Percentiles rank a stretch among this genome's conserved stretches.
Evolutionary conservation across 257 asterid genomes (phyloP).

Genomic region (Eustoma russellianum): DNA sequence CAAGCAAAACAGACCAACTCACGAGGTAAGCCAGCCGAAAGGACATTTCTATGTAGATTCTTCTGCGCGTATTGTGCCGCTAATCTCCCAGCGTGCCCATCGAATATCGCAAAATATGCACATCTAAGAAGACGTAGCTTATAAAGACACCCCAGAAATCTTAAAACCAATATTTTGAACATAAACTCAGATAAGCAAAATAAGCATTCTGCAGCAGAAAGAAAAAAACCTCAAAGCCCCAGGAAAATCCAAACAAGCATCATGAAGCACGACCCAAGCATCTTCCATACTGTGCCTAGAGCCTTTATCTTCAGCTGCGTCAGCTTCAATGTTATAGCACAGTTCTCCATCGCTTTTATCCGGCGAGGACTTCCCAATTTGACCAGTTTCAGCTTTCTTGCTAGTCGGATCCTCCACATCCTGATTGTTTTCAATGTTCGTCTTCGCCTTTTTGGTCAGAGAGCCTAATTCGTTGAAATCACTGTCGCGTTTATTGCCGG

Average conservation of each 20-base stretch:
- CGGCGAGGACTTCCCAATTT: slow-evolving; percentile 9
- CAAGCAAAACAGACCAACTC: slow-evolving; percentile 91
- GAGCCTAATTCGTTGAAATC: neutral
- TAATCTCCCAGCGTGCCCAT: slow-evolving; percentile 84
- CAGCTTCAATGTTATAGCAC: slow-evolving; percentile 46
- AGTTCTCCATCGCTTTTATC: slow-evolving; percentile 8
- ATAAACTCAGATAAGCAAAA: neutral
- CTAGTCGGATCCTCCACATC: neutral
- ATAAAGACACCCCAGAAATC: neutral
- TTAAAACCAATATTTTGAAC: neutral
- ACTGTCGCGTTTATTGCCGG: slow-evolving; percentile 7
- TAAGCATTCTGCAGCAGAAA: neutral
- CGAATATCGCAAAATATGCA: slow-evolving; percentile 78
- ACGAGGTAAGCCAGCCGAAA: slow-evolving; percentile 97
- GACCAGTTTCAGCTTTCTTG: slow-evolving; percentile 9
- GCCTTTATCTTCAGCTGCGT: slow-evolving; percentile 85
- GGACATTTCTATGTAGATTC: slow-evolving; percentile 72
- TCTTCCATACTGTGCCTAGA: slow-evolving; percentile 80
- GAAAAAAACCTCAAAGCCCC: slow-evolving; percentile 44
- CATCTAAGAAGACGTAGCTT: slow-evolving; percentile 31
- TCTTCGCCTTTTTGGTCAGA: slow-evolving; percentile 11
- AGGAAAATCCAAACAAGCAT: slow-evolving; percentile 40
- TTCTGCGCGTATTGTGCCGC: slow-evolving; percentile 85
- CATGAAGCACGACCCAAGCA: slow-evolving; percentile 62
- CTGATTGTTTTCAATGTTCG: slow-evolving; percentile 1